Conservation (phyloP, 305 asterid genomes). For the Withania somnifera region DNA sequence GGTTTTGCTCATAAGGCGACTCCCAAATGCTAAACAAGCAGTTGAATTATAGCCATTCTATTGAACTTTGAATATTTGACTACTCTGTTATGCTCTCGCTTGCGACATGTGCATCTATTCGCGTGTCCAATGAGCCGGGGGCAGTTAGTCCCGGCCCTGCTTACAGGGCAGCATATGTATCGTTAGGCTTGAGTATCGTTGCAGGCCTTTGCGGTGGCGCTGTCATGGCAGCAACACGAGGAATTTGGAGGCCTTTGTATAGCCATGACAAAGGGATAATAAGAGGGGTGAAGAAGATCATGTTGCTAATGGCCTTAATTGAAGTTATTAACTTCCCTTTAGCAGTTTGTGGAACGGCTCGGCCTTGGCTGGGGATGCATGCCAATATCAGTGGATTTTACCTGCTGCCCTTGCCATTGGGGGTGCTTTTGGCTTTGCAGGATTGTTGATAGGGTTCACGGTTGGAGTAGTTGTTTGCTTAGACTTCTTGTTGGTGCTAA, state of each 20-base stretch:
- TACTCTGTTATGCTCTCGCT: constrained; percentile 60
- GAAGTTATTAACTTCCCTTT: constrained; percentile 71
- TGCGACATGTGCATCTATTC: constrained; percentile 58
- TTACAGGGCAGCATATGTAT: constrained; percentile 25
- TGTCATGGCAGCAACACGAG: constrained; percentile 35
- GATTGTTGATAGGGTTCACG: constrained; percentile 54
- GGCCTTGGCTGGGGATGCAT: constrained; percentile 65
- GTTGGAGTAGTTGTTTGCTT: constrained; percentile 54
- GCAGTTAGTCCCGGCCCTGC: constrained; percentile 32
- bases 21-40: constrained; percentile 34
- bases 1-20: constrained; percentile 32
- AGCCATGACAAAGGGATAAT: constrained; percentile 37
- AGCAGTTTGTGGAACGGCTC: constrained; percentile 72
- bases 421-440: constrained; percentile 47
- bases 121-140: constrained; percentile 79
- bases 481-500: constrained; percentile 35
- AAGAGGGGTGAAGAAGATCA: constrained; percentile 33
- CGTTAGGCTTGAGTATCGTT: constrained; percentile 16
- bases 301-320: constrained; percentile 46
- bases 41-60: constrained; percentile 57
- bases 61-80: constrained; percentile 44
- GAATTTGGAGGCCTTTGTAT: constrained; percentile 55
- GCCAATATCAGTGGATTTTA: constrained; percentile 70
- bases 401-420: constrained; percentile 54
- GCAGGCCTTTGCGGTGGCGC: constrained; percentile 40